Percentiles rank a stretch among this genome's conserved stretches.
These are phyloP conservation scores for Fusarium buxicola DNA, from an alignment of 2,329 filamentous ascomycete genomes.

Conservation along the genomic window DNA sequence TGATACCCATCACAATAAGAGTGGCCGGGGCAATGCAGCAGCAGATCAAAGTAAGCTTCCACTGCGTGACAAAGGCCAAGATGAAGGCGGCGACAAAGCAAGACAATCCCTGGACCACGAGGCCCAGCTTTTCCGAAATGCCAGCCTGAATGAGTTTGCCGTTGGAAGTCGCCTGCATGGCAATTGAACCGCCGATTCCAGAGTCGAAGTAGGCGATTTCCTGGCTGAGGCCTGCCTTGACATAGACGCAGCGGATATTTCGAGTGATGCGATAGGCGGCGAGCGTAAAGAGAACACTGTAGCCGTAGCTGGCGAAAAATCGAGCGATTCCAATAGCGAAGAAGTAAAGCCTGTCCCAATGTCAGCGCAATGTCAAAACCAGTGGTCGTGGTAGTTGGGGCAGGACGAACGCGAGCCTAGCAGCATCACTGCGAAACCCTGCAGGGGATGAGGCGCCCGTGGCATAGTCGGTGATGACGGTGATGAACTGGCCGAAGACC, in stretches of 20 bases:
- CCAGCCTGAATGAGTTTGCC: conserved; percentile 54
- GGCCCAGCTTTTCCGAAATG: conserved; percentile 51
- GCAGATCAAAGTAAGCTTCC: conserved; percentile 56
- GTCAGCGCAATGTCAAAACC: no score
- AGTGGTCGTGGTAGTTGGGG: background rate
- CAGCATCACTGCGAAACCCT: conserved; percentile 4
- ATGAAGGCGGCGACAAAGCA: conserved; percentile 53
- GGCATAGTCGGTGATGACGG: conserved; percentile 36
- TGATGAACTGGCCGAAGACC: conserved; percentile 46
- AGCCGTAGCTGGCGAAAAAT: conserved; percentile 60
- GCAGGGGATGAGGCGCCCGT: conserved; percentile 5
- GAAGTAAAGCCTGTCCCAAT: conserved; percentile 59
- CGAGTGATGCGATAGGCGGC: conserved; percentile 61
- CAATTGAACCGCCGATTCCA: conserved; percentile 30
- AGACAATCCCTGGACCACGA: conserved; percentile 51
- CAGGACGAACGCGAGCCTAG: background rate
- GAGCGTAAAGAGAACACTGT: conserved; percentile 57
- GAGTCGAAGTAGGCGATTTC: conserved; percentile 54
- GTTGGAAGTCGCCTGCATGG: conserved; percentile 50
- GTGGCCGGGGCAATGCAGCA: conserved; percentile 42
- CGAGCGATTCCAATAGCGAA: conserved; percentile 67
- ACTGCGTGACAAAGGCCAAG: conserved; percentile 51
- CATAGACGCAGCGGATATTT: conserved; percentile 58
- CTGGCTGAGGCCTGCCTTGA: conserved; percentile 60
- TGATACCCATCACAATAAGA: conserved; percentile 42